A percentile compares a stretch with the other conserved stretches of the same genome.
phyloP scores from a whole-genome alignment of 345 rosid species.

The Camelina neglecta region DNA sequence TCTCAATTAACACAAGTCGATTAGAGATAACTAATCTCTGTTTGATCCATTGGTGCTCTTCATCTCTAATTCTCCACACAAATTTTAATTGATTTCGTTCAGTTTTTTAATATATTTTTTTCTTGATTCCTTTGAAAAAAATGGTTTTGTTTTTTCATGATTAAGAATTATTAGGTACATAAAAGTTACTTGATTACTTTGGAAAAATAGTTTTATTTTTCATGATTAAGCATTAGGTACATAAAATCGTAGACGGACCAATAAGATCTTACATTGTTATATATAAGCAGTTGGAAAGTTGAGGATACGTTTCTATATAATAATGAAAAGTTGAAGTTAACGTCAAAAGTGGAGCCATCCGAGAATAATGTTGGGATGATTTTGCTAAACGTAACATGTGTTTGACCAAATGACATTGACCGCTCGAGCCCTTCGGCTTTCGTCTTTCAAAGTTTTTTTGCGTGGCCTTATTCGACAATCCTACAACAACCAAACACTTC shows the following conservation, averaged over 20 bases:
- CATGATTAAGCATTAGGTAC: conserved; percentile 20
- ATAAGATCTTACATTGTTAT: not conserved
- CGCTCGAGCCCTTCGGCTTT: conserved; percentile 48
- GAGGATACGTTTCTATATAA: not conserved
- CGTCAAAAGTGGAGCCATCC: conserved; percentile 39
- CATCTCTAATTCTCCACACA: not conserved
- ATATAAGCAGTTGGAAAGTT: not conserved
- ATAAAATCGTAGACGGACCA: conserved; percentile 12
- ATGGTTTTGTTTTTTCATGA: not conserved
- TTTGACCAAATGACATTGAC: conserved; percentile 45
- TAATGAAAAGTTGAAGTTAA: conserved; percentile 33
- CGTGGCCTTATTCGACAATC: conserved; percentile 44
- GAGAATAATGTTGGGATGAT: conserved; percentile 30
- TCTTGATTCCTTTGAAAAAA: not conserved
- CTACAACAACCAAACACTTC: conserved; percentile 42
- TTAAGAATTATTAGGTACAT: not conserved
- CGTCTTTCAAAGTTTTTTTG: conserved; percentile 39
- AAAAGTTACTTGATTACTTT: not conserved
- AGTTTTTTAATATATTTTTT: too few relatives aligned
- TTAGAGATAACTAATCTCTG: not conserved
- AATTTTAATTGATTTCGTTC: not conserved
- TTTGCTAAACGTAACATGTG: conserved; percentile 32
- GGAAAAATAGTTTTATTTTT: not conserved
- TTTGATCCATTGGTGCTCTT: not conserved
- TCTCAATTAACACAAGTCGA: not conserved